Base-by-base conservation (phyloP, 495 filamentous ascomycete genomes). In the Chaetomium tenue region DNA sequence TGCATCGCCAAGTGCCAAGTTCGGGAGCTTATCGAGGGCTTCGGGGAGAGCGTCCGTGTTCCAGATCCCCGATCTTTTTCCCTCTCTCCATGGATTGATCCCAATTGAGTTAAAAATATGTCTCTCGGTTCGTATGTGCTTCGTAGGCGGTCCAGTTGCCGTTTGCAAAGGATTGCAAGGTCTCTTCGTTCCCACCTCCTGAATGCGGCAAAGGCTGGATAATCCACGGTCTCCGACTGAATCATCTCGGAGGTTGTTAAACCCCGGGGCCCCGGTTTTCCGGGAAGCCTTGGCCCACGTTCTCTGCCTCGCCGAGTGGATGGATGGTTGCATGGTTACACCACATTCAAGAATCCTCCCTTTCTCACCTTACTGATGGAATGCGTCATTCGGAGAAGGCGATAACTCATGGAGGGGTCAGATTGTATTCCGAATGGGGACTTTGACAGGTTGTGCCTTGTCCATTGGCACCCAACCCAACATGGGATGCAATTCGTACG, bases 1-100 rank as follows among this genome's bases (percentile, higher is more conserved):
- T 18, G 30, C 20, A 37, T 37, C 44, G 56, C 56, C 56, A 58
- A 58, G 56, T 46, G 56, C 56, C 56, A 58, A 58, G 56, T 18
- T 11, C 56, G 56, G 56, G 39, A 58, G 55, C 22, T 16, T 42
- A 58, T 5, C 54, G 30, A 56, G 26, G 18, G 13, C 13, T 7
- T 37, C 33, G 33, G 33, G 33, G 33, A 37, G 8, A 12, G 33
- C 33, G 33, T 3, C 8, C 7, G 5, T 37, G 33, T 37, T 37
- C 33, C 33, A 37, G 33, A 37, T 37, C 33, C 11, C 33, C 5
- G 33, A 37, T 37, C 33, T 37, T 37, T 37, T 37, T 37, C 33
- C 28, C 28, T 30, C 6, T 6, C 28, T 30, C 33, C 33, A 37
- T 7, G 33, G 33, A 37, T 37, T 37, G 33, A 11, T 11, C 8